A percentile compares a stretch with the other conserved stretches of the same genome.
These are phyloP conservation scores for Solanum dulcamara DNA, from an alignment of 257 asterid species.

Conservation along the genomic window DNA sequence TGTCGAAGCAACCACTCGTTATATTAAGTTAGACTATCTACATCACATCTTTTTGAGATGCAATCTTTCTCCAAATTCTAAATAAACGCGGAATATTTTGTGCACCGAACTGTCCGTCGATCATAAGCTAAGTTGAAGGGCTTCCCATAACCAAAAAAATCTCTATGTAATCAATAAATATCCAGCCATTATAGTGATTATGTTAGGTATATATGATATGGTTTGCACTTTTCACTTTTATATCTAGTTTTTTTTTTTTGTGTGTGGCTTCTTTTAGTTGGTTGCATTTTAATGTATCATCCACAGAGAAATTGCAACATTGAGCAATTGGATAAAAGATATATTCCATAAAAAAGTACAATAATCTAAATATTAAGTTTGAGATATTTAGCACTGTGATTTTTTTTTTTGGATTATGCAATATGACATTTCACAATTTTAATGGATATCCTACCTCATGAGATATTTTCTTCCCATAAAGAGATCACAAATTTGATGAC, in stretches of 20 bases:
- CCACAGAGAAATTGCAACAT: neutral
- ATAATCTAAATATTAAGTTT: neutral
- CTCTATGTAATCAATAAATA: neutral
- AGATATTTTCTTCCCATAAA: neutral
- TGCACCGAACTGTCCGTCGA: accelerated
- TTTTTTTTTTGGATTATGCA: neutral
- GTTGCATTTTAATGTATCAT: neutral
- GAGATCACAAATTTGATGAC: no score
- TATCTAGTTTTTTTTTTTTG: neutral
- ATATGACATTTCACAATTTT: neutral
- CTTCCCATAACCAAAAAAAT: neutral
- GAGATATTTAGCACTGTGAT: neutral
- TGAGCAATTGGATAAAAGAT: neutral
- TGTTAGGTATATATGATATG: neutral
- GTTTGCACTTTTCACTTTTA: neutral
- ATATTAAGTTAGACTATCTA: neutral
- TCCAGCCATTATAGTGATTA: neutral
- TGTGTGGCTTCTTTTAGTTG: neutral
- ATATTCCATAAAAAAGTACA: neutral
- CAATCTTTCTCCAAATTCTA: accelerated
- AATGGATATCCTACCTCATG: neutral
- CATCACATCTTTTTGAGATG: neutral
- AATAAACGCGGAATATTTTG: accelerated
- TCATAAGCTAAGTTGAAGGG: neutral
- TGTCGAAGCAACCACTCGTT: neutral